Evolutionary conservation across 2,329 filamentous ascomycete genomes (phyloP), one percentile per base, ranked within the genome.

Genomic region (Pseudocercospora crystallina): DNA sequence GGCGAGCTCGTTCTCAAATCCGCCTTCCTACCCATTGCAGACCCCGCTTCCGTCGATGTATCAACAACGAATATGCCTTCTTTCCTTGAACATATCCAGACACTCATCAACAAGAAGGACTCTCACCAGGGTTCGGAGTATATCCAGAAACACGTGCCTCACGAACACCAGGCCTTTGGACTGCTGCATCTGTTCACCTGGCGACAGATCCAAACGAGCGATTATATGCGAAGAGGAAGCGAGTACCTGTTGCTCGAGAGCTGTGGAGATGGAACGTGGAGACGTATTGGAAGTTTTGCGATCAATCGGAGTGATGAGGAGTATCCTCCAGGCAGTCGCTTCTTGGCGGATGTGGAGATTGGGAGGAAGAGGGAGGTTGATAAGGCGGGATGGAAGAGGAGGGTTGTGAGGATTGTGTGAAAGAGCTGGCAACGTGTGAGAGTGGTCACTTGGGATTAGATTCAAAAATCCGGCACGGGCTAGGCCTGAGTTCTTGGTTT

Each of bases 161-260:
- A 43, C 15, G 32, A 36, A 13, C 26, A 15, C 17, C 49, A 52
- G 34, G 12, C 33, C 15, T 52, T 52, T 14, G 49, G 31, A 5
- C 38, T 52, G 8, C 8, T 52, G 12, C 30, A 47, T 20, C 39
- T 52, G 2, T 40, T 38, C 34, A 20, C 5, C 26, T 37, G 29
- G 13, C 29, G 13, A 39, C 15, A 11, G 4, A 15, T 38, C 32
- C 15, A 11, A 4, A 15, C 17, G n/a, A 14, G 13, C 29, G 35
- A 14, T 37, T 12, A 33, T n/a, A 31, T 13, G 2, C 29, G 35
- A 31, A 26, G 20, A 11, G 15, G 48, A 26, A 12, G 39, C 3
- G 41, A 30, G 10, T 38, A 43, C 10, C 39, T 56, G n/a, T 34
- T 53, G n/a, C 26, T 56, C 29, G 50, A 43, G 20, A 53, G 49